Base-by-base conservation (phyloP, 495 filamentous ascomycete species). In the Tuber indicum region DNA sequence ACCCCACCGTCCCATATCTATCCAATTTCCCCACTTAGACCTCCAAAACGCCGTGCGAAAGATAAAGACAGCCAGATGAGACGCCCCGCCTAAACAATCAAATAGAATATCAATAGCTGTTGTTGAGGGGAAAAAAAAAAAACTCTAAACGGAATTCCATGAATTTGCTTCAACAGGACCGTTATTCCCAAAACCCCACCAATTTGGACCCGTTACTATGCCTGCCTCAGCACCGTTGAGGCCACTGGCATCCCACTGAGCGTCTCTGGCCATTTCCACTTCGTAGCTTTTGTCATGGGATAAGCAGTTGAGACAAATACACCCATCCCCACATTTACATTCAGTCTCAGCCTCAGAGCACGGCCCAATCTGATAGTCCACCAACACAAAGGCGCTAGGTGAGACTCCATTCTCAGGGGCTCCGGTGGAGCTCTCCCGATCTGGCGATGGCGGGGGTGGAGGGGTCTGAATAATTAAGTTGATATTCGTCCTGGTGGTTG, bases 241-340 rank as follows among this genome's bases (percentile, higher is more conserved):
- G 26, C 58, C 58, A 19, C 32, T 66, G 26, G 58, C 26, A 1
- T 66, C 58, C 58, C 58, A 66, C 26, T 26, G 58, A 66, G 26
- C 58, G 58, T 19, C 8, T 12, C 58, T 19, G 26, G 2, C 44
- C 78, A 17, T 74, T 72, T 1, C 71, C 21, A 73, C 70, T 0
- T 74, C 81, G 58, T 82, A 77, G 44, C 76, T 75, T 36, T 81
- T 81, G 66, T 80, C 81, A 52, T 82, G 81, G 21, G 81, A 82
- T 17, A 82, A 43, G 72, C 81, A 82, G 14, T 77, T 75, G 73
- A 82, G 72, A 49, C 81, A 82, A 12, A 81, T 75, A 41, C 81
- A 82, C 36, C 80, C 80, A 52, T 82, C 80, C 47, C 81, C 81
- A 32, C 81, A 82, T 74, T 77, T 82, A 19, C 81, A 82, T 32